phyloP scores from a whole-genome alignment of 2,329 filamentous ascomycete genomes.

The Cladophialophora psammophila region DNA sequence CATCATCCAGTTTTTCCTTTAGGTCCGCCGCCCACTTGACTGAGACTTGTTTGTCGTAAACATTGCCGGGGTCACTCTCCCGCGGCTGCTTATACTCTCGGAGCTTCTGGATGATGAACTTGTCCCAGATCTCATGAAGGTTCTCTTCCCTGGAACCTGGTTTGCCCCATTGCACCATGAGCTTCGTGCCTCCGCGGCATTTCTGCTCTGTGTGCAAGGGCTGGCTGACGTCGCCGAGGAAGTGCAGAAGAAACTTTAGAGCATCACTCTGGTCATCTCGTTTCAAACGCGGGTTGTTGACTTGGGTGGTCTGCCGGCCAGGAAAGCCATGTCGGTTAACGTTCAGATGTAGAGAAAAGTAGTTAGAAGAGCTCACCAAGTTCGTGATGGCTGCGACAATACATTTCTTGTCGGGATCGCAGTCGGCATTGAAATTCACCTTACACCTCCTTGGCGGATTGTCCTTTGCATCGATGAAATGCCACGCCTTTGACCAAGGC shows the following conservation, averaged over 20 bases:
- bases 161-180: slow-evolving; percentile 20
- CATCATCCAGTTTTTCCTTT: slow-evolving; percentile 1
- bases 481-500: slow-evolving; percentile 18
- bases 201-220: slow-evolving; percentile 18
- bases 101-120: slow-evolving; percentile 22
- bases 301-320: slow-evolving; percentile 3
- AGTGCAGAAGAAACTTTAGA: slow-evolving; percentile 17
- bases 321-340: not conserved
- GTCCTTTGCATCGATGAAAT: slow-evolving; percentile 26
- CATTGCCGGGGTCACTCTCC: not conserved
- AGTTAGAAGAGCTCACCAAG: not conserved
- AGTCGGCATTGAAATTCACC: slow-evolving; percentile 17
- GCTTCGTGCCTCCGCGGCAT: slow-evolving; percentile 13
- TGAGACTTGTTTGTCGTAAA: slow-evolving; percentile 16
- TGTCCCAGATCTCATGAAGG: slow-evolving; percentile 22
- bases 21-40: slow-evolving; percentile 13
- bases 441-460: slow-evolving; percentile 14
- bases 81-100: slow-evolving; percentile 8
- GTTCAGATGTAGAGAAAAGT: not conserved
- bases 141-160: not conserved
- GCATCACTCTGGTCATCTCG: slow-evolving; percentile 7
- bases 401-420: slow-evolving; percentile 16
- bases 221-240: slow-evolving; percentile 17
- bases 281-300: slow-evolving; percentile 9
- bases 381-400: slow-evolving; percentile 12